These are phyloP conservation scores for Ulota crispa DNA, from an alignment of 225 moss, liverwort and hornwort genomes.

Conservation along the genomic window DNA sequence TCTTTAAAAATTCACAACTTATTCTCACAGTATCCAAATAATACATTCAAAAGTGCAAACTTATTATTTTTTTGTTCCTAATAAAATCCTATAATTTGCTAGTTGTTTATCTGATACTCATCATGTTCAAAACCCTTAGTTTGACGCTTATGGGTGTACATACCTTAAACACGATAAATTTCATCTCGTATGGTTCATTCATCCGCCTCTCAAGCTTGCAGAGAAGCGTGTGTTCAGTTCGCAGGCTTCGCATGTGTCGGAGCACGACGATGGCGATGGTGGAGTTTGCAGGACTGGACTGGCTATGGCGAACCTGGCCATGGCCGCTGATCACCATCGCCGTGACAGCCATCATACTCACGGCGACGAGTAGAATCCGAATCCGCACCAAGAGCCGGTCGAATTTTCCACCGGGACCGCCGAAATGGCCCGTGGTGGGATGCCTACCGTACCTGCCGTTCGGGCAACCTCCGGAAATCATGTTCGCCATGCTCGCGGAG, in stretches of 20 bases:
- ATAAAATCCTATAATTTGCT: too few species aligned
- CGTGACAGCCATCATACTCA: not conserved
- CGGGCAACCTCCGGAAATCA: conserved; percentile 25
- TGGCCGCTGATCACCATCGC: conserved; percentile 15
- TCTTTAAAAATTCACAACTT: too few species aligned
- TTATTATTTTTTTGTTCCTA: too few species aligned
- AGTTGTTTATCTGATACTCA: too few species aligned
- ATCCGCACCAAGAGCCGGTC: not conserved
- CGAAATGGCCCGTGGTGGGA: conserved; percentile 47
- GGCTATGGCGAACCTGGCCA: conserved; percentile 27
- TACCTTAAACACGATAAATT: not conserved
- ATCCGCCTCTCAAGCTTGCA: not conserved
- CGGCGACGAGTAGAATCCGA: not conserved
- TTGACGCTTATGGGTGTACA: too few species aligned
- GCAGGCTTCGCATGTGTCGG: not conserved
- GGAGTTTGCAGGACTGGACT: not conserved
- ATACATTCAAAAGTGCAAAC: too few species aligned
- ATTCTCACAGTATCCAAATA: too few species aligned
- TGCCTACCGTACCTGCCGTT: conserved; percentile 31
- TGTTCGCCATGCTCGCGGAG: conserved; percentile 46
- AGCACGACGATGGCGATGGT: not conserved
- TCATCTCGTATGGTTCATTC: not conserved
- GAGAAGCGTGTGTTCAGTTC: too few species aligned
- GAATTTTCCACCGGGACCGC: conserved; percentile 46
- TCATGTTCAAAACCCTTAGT: too few species aligned